A percentile compares a stretch with the other conserved stretches of the same genome.
These are phyloP conservation scores for Tilletia horrida DNA, from an alignment of 1,284 basidiomycete species.

Conservation along the genomic window DNA sequence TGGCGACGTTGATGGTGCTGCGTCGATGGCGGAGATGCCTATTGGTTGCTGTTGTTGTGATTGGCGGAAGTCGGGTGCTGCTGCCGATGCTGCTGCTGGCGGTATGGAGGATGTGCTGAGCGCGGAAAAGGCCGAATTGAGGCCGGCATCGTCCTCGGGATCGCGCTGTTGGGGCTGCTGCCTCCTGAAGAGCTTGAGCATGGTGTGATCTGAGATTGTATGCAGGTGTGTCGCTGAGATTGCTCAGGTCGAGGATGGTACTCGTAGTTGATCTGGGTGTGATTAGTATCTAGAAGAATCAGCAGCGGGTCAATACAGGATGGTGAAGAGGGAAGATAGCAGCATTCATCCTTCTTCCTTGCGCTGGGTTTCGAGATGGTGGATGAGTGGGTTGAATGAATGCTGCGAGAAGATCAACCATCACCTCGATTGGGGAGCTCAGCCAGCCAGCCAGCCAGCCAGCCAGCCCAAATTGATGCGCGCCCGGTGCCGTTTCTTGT, in stretches of 20 bases:
- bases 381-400: neutral
- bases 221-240: too few species aligned
- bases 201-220: neutral
- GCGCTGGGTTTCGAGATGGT: neutral
- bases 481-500: too few species aligned
- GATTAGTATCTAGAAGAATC: too few species aligned
- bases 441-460: too few species aligned
- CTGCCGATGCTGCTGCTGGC: neutral
- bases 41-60: neutral
- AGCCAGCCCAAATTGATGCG: too few species aligned
- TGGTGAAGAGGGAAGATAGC: too few species aligned
- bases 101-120: neutral
- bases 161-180: neutral
- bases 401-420: too few species aligned
- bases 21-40: neutral
- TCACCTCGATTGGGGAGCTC: too few species aligned
- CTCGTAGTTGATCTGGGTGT: too few species aligned
- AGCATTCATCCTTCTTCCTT: too few species aligned
- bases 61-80: neutral
- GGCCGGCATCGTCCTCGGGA: neutral
- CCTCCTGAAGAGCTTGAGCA: conserved; percentile 15
- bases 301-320: too few species aligned
- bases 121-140: neutral
- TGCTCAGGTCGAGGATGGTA: too few species aligned
- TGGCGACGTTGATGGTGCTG: neutral